Evolutionary conservation across 345 rosid genomes (phyloP), one percentile per base, ranked within the genome.

Genomic region (Laguncularia racemosa): DNA sequence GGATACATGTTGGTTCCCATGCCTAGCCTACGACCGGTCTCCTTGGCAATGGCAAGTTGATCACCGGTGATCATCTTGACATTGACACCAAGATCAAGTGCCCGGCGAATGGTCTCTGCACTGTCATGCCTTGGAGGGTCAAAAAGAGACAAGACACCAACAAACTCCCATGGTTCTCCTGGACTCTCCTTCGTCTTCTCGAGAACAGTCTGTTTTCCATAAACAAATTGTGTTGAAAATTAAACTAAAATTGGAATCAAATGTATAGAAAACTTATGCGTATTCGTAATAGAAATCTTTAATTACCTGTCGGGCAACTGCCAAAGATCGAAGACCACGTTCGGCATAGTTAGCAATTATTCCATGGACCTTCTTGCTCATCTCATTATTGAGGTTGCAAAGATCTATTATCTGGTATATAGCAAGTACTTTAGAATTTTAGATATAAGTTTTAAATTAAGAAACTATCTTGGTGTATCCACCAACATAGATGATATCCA

Each of bases 301-400:
- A 14, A 12, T 4, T 14, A 78, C 82, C 79, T 78, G 77, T 56
- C 66, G 60, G 44, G 66, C 74, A 71, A 78, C 77, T 14, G 61
- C 77, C 17, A 78, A 66, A 6, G 83, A 71, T 20, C 82, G 76
- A 58, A 78, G 79, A 53, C 82, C 82, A 14, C 82, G 79, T 2
- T 74, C 64, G 0, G 83, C 83, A 18, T 68, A 78, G 26, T 58
- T 52, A 61, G 52, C 73, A 14, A 78, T 78, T 59, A 74, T 47
- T 16, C 51, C 44, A 48, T 71, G 79, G 16, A 69, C 77, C 46
- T 55, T 78, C 52, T 63, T 68, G 59, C 38, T 61, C 1, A n/a
- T 21, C 12, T 66, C 83, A 4, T 70, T 77, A 13, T 48, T 54
- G 18, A 71, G 76, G 4, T 56, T 50, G 48, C 79, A 78, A 9